These are phyloP conservation scores for Chiua virens DNA, from an alignment of 768 basidiomycete species.

Conservation along the genomic window DNA sequence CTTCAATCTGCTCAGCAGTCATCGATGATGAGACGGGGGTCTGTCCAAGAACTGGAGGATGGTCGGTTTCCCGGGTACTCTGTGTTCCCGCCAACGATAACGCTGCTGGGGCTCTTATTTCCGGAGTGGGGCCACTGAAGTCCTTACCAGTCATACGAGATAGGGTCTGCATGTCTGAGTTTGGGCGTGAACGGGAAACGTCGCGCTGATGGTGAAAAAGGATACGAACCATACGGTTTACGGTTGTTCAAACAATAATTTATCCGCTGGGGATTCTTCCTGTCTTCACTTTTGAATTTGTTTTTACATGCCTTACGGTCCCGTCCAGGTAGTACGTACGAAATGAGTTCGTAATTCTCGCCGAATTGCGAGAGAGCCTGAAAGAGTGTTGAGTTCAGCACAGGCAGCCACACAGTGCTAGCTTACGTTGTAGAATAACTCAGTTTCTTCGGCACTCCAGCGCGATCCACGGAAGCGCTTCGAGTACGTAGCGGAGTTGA, in stretches of 20 bases:
- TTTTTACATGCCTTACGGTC: conserved; percentile 89
- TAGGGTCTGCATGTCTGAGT: conserved; percentile 66
- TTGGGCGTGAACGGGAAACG: neutral
- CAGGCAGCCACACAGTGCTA: neutral
- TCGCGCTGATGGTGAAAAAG: neutral
- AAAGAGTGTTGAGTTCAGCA: conserved; percentile 7
- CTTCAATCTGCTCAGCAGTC: conserved; percentile 31
- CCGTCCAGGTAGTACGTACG: conserved; percentile 79
- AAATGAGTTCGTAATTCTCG: conserved; percentile 91
- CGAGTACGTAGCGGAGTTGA: conserved; percentile 80
- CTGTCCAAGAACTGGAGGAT: neutral
- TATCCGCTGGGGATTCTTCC: conserved; percentile 73
- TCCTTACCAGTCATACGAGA: conserved; percentile 84
- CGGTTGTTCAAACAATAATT: conserved; percentile 73
- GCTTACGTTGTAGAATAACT: conserved; percentile 80
- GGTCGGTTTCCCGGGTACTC: neutral
- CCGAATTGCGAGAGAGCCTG: conserved; percentile 90
- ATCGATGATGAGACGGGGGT: conserved; percentile 35
- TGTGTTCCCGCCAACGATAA: conserved; percentile 33
- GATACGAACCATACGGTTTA: conserved; percentile 67
- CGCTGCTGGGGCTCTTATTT: conserved; percentile 49
- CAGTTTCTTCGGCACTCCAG: conserved; percentile 90
- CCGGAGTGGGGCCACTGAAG: conserved; percentile 78
- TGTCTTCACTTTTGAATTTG: conserved; percentile 91
- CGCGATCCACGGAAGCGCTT: conserved; percentile 79